phyloP scores from a whole-genome alignment of 495 filamentous ascomycete species.

The Alectoria sarmentosa region DNA sequence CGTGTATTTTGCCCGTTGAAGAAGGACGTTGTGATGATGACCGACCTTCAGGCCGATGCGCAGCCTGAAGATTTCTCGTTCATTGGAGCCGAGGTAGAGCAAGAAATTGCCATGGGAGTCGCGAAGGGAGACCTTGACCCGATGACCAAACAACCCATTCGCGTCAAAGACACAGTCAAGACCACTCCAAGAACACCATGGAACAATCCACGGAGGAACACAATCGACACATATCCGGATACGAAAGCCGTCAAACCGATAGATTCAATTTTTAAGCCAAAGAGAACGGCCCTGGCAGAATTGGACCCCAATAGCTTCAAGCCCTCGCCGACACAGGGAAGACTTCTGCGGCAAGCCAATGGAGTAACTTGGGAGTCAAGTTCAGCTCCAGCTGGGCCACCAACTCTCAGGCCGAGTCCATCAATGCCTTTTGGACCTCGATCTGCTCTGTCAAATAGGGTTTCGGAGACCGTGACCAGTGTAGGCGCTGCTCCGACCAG shows the following conservation, averaged over 20 bases:
- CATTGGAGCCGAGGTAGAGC: constrained; percentile 66
- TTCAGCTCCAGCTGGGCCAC: constrained; percentile 34
- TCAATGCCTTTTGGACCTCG: constrained; percentile 25
- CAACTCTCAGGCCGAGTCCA: constrained; percentile 33
- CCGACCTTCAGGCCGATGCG: constrained; percentile 50
- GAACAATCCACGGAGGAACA: constrained; percentile 34
- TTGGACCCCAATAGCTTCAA: constrained; percentile 81
- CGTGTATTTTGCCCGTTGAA: constrained; percentile 81
- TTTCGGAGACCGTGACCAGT: constrained; percentile 36
- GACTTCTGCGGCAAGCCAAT: constrained; percentile 47
- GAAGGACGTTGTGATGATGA: constrained; percentile 64
- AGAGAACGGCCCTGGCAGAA: constrained; percentile 72
- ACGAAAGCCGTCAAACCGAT: constrained; percentile 62
- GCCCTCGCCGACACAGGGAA: constrained; percentile 60
- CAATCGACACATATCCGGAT: constrained; percentile 42
- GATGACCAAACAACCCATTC: constrained; percentile 70
- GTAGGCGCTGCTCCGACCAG: constrained; percentile 39
- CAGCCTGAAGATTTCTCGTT: constrained; percentile 63
- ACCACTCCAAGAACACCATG: constrained; percentile 27
- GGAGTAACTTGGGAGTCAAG: constrained; percentile 48
- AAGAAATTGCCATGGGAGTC: constrained; percentile 63
- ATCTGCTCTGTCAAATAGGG: constrained; percentile 33
- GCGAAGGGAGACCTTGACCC: constrained; percentile 84
- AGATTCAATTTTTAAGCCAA: constrained; percentile 68
- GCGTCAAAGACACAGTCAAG: constrained; percentile 33